These are phyloP conservation scores for Carex parvula DNA, from an alignment of 176 grass and related monocot species.

Conservation along the genomic window DNA sequence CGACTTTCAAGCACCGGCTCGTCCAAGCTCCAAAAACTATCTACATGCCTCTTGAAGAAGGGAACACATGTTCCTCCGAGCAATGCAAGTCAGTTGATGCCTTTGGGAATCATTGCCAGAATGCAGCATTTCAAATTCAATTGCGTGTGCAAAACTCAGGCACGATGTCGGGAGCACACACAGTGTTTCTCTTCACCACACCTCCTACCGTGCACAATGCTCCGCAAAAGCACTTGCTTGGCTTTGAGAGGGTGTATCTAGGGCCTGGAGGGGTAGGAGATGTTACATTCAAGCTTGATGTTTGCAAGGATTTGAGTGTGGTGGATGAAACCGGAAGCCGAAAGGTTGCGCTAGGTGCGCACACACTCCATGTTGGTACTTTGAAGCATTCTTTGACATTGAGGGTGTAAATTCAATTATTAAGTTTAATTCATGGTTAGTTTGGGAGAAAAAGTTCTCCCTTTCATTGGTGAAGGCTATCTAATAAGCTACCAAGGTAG, in stretches of 20 bases:
- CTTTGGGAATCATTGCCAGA: conserved; percentile 46
- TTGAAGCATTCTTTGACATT: conserved; percentile 65
- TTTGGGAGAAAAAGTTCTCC: conserved; percentile 27
- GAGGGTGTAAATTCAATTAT: conserved; percentile 31
- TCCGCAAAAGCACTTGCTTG: conserved; percentile 74
- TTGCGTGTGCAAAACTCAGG: conserved; percentile 56
- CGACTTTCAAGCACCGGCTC: conserved; percentile 45
- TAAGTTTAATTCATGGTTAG: neutral
- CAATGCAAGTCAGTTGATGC: conserved; percentile 58
- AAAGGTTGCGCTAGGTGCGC: conserved; percentile 68
- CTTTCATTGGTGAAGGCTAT: conserved; percentile 22
- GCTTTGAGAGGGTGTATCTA: conserved; percentile 68
- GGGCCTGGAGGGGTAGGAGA: conserved; percentile 35
- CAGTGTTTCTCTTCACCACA: conserved; percentile 77
- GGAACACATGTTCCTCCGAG: conserved; percentile 49
- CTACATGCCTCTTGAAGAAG: conserved; percentile 51
- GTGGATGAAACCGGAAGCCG: conserved; percentile 72
- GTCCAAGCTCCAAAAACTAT: conserved; percentile 50
- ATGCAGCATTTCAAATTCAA: conserved; percentile 45
- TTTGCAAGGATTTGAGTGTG: conserved; percentile 86
- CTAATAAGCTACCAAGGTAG: conserved; percentile 17
- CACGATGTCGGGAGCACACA: conserved; percentile 43
- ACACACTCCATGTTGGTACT: conserved; percentile 72
- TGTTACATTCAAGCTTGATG: conserved; percentile 74
- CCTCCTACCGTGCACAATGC: conserved; percentile 73